phyloP scores from a whole-genome alignment of 495 filamentous ascomycete genomes.

The Cudoniella acicularis region DNA sequence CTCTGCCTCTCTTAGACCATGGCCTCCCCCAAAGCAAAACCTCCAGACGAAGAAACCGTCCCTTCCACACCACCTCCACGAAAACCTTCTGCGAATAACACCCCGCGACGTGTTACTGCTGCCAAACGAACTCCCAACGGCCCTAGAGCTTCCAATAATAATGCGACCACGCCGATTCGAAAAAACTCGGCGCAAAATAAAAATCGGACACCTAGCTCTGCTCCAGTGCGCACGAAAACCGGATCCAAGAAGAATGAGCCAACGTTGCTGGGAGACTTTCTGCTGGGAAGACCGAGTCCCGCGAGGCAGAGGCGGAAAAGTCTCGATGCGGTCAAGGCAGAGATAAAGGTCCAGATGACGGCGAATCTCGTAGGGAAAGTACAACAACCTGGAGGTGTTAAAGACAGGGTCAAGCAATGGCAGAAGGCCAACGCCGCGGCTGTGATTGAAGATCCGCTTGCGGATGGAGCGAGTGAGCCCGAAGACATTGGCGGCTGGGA shows the following conservation, averaged over 20 bases:
- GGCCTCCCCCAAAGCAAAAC: slow-evolving; percentile 4
- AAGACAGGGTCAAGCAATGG: slow-evolving; percentile 70
- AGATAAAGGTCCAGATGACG: slow-evolving; percentile 50
- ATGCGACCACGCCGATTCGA: slow-evolving; percentile 3
- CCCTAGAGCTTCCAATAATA: not conserved
- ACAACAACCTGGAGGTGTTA: slow-evolving; percentile 50
- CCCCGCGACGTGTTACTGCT: slow-evolving; percentile 3
- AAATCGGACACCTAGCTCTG: slow-evolving; percentile 36
- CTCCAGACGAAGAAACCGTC: slow-evolving; percentile 8
- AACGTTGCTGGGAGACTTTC: slow-evolving; percentile 48
- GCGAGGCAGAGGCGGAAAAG: slow-evolving; percentile 35
- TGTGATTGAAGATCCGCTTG: slow-evolving; percentile 34
- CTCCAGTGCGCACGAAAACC: slow-evolving; percentile 29
- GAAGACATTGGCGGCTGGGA: slow-evolving; percentile 31
- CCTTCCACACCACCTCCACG: not conserved
- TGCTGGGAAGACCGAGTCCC: slow-evolving; percentile 48
- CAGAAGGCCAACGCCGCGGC: slow-evolving; percentile 64
- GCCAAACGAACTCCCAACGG: slow-evolving; percentile 5
- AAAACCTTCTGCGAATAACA: slow-evolving; percentile 6
- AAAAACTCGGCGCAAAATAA: slow-evolving; percentile 6
- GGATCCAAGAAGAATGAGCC: slow-evolving; percentile 34
- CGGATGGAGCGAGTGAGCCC: slow-evolving; percentile 39
- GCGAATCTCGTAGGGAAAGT: slow-evolving; percentile 41
- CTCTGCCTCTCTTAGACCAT: slow-evolving; percentile 2
- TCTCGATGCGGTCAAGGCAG: slow-evolving; percentile 26